Conservation (phyloP, 2,329 filamentous ascomycete species). For the Microcera coccophila region DNA sequence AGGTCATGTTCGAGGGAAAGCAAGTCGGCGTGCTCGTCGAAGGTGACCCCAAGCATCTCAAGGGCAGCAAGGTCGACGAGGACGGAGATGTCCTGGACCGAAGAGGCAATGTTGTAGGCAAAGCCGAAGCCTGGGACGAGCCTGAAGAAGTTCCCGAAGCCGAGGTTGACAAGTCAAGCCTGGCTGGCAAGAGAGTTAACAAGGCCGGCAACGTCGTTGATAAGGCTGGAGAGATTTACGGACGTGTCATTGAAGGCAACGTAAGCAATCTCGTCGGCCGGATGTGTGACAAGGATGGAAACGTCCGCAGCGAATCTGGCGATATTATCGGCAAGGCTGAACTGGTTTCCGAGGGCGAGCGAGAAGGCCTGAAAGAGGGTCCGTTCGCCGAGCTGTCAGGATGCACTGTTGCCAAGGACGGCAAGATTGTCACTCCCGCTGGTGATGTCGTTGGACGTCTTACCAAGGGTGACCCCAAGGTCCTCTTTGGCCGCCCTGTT, state of each 20-base stretch:
- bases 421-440: constrained; percentile 60
- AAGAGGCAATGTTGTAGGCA: constrained; percentile 63
- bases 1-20: constrained; percentile 47
- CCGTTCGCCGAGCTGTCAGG: constrained; percentile 65
- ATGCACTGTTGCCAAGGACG: constrained; percentile 64
- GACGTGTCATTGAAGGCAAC: constrained; percentile 64
- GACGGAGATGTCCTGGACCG: constrained; percentile 67
- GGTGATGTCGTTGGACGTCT: constrained; percentile 72
- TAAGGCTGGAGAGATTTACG: constrained; percentile 52
- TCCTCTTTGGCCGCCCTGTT: constrained; percentile 67
- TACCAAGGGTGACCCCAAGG: constrained; percentile 66
- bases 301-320: constrained; percentile 69
- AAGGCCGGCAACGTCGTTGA: constrained; percentile 64
- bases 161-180: constrained; percentile 55
- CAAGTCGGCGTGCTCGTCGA: constrained; percentile 60
- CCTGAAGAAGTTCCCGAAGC: constrained; percentile 46
- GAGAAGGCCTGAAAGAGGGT: constrained; percentile 59
- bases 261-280: constrained; percentile 60
- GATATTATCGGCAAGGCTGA: constrained; percentile 66
- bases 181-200: constrained; percentile 68
- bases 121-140: constrained; percentile 64
- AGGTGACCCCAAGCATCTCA: constrained; percentile 60
- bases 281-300: constrained; percentile 68
- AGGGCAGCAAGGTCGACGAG: constrained; percentile 62
- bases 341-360: constrained; percentile 63